Evolutionary conservation across 768 basidiomycete species (phyloP).

Genomic region (Russula brevipes): DNA sequence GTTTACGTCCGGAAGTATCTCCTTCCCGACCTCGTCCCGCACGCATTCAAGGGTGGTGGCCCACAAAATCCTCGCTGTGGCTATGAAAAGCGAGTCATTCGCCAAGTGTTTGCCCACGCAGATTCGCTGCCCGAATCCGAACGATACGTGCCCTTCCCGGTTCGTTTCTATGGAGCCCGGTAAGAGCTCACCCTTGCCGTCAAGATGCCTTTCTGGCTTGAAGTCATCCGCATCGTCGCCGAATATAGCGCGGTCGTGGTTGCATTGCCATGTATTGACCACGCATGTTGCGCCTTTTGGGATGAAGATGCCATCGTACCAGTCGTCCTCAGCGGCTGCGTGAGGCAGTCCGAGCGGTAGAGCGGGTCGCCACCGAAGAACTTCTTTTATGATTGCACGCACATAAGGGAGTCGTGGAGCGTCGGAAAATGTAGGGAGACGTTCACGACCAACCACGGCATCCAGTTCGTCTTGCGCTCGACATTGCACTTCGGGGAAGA

Average conservation of each 20-base stretch:
- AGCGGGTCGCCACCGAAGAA: slow-evolving; percentile 8
- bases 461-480: slow-evolving; percentile 23
- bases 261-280: slow-evolving; percentile 29
- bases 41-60: neutral
- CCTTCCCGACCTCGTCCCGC: neutral
- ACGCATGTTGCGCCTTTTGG: slow-evolving; percentile 35
- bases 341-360: neutral
- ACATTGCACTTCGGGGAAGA: slow-evolving; percentile 16
- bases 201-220: slow-evolving; percentile 27
- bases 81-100: slow-evolving; percentile 33
- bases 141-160: slow-evolving; percentile 29
- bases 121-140: slow-evolving; percentile 29
- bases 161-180: slow-evolving; percentile 26
- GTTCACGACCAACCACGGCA: slow-evolving; percentile 13
- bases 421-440: slow-evolving; percentile 22
- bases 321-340: slow-evolving; percentile 20
- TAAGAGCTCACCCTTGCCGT: slow-evolving; percentile 24
- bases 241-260: slow-evolving; percentile 28
- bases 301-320: slow-evolving; percentile 26
- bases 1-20: neutral
- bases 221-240: slow-evolving; percentile 27
- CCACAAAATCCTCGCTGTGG: slow-evolving; percentile 31
- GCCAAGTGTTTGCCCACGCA: slow-evolving; percentile 15
- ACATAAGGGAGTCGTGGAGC: slow-evolving; percentile 22
- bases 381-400: slow-evolving; percentile 21